A percentile compares a stretch with the other conserved stretches of the same genome.
Evolutionary conservation across 2,329 filamentous ascomycete species (phyloP).

Genomic region (Trichoderma semiorbis): DNA sequence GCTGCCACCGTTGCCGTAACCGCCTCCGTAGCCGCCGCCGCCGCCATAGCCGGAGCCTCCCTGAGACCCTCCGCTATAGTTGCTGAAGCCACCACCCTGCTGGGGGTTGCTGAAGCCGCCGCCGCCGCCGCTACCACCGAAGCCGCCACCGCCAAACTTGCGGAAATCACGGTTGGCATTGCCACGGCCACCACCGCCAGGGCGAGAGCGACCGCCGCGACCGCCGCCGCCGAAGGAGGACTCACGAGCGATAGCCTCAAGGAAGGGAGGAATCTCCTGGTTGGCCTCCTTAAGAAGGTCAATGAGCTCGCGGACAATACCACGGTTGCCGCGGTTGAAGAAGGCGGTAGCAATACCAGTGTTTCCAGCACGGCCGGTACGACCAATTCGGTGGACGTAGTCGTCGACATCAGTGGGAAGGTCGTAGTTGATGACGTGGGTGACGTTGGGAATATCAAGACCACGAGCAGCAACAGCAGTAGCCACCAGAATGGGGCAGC

Average conservation of each 20-base stretch:
- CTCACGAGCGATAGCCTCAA: conserved; percentile 96
- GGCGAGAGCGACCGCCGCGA: conserved; percentile 51
- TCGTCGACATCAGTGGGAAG: conserved; percentile 98
- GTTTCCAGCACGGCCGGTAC: conserved; percentile 99
- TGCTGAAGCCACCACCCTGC: conserved; percentile 35
- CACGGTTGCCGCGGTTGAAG: conserved; percentile 99
- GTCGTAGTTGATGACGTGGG: conserved; percentile 98
- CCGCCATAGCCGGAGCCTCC: conserved; percentile 39
- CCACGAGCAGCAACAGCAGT: conserved; percentile 91
- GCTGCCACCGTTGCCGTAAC: conserved; percentile 46
- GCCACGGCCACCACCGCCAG: conserved; percentile 64
- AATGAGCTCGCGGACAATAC: conserved; percentile 91
- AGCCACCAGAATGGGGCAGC: conserved; percentile 93
- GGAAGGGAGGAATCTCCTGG: conserved; percentile 89
- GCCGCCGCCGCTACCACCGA: conserved; percentile 42
- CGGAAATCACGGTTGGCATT: conserved; percentile 83
- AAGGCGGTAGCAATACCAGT: conserved; percentile 97
- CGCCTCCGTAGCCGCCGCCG: conserved; percentile 41
- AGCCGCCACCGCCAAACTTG: conserved; percentile 63
- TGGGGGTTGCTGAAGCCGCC: conserved; percentile 34
- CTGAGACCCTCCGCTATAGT: conserved; percentile 31
- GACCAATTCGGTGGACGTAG: conserved; percentile 98
- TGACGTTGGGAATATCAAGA: conserved; percentile 94
- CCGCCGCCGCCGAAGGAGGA: conserved; percentile 76
- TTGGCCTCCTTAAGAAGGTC: conserved; percentile 99